phyloP scores from a whole-genome alignment of 352 stramenopile species.

The Globisporangium camurandrum region DNA sequence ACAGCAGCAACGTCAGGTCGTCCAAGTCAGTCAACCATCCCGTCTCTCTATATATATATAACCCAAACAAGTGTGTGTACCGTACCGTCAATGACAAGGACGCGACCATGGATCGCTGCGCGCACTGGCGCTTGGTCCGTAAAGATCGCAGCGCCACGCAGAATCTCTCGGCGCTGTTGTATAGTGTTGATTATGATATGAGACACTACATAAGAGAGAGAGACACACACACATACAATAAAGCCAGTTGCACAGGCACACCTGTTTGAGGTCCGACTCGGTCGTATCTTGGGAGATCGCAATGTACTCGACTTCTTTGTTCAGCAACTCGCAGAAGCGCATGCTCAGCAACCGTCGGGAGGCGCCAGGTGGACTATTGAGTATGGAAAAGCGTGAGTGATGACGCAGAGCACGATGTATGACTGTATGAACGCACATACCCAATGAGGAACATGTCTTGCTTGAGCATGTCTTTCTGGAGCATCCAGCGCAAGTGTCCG shows the following conservation, averaged over 20 bases:
- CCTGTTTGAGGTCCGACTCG: conserved; percentile 89
- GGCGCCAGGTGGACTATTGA: conserved; percentile 56
- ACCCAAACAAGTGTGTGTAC: too few species aligned
- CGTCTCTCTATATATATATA: neutral
- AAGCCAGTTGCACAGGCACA: conserved; percentile 2
- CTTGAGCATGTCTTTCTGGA: conserved; percentile 76
- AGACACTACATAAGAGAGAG: neutral
- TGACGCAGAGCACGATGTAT: neutral
- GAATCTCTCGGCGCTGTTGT: conserved; percentile 53
- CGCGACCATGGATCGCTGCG: conserved; percentile 88
- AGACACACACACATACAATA: too few species aligned
- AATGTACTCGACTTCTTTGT: conserved; percentile 86
- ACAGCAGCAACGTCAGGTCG: too few species aligned
- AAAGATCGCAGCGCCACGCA: conserved; percentile 69
- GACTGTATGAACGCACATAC: too few species aligned
- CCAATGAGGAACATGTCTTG: conserved; percentile 88
- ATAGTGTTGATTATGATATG: neutral
- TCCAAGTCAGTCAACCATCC: neutral
- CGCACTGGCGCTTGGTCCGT: conserved; percentile 90
- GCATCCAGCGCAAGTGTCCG: conserved; percentile 78
- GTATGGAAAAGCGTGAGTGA: neutral
- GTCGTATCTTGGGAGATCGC: conserved; percentile 92
- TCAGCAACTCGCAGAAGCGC: conserved; percentile 79
- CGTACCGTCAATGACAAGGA: conserved; percentile 92
- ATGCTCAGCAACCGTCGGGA: conserved; percentile 69